A percentile compares a stretch with the other conserved stretches of the same genome.
Evolutionary conservation across 192 early-diverging fungal genomes (phyloP).

Genomic region (Mortierella claussenii): DNA sequence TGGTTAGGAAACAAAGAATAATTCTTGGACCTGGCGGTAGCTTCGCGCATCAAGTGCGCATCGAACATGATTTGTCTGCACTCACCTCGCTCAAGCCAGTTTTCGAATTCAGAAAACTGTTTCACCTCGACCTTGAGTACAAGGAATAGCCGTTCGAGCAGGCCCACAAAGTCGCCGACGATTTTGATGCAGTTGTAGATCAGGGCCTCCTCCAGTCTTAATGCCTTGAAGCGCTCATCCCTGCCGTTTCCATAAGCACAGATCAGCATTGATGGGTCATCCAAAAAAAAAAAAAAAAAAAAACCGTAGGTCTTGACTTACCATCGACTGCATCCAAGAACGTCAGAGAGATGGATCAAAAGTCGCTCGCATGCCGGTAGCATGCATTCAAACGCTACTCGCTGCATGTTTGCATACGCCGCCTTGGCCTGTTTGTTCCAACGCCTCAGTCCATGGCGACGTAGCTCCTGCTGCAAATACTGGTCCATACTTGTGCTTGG

Average conservation of each 20-base stretch:
- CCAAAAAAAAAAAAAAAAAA: neutral
- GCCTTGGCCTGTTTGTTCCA: conserved; percentile 34
- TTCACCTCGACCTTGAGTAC: conserved; percentile 34
- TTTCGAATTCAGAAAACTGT: conserved; percentile 40
- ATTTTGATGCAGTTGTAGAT: conserved; percentile 30
- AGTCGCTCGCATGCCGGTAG: conserved; percentile 37
- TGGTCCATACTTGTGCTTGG: conserved; percentile 24
- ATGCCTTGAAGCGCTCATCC: conserved; percentile 19
- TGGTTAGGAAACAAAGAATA: no score
- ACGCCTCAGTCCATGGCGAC: conserved; percentile 26
- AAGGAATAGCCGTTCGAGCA: conserved; percentile 25
- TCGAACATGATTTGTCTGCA: neutral
- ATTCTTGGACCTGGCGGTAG: no score
- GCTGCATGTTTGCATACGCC: conserved; percentile 24
- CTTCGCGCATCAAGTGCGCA: neutral
- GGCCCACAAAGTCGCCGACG: conserved; percentile 34
- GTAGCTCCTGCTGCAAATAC: conserved; percentile 35
- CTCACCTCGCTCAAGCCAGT: conserved; percentile 43
- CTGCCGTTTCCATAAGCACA: neutral
- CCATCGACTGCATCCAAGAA: conserved; percentile 42
- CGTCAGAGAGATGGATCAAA: conserved; percentile 25
- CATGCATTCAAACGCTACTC: conserved; percentile 42
- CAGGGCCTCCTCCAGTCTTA: conserved; percentile 7
- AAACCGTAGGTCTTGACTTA: no score
- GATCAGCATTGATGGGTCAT: neutral